These are phyloP conservation scores for Ophiobolus disseminans DNA, from an alignment of 2,329 filamentous ascomycete species.

Conservation along the genomic window DNA sequence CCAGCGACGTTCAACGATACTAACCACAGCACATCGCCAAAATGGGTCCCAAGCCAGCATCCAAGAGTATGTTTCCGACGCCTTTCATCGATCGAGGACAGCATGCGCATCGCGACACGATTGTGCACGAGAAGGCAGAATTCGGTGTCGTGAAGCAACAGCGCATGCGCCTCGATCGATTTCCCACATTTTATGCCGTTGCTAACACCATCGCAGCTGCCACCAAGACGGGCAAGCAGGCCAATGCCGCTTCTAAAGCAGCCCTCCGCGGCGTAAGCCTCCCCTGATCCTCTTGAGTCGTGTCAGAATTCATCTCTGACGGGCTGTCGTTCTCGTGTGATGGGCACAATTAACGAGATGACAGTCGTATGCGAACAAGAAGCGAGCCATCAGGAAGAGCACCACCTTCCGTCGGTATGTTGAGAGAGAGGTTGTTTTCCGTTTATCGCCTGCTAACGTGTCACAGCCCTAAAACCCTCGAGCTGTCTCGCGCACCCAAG, in stretches of 20 bases:
- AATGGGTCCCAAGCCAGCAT: constrained; percentile 50
- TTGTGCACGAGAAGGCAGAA: constrained; percentile 12
- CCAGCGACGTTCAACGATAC: constrained; percentile 39
- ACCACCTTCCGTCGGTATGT: constrained; percentile 86
- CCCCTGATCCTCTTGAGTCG: constrained; percentile 52
- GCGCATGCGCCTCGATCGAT: constrained; percentile 32
- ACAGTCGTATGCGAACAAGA: constrained; percentile 80
- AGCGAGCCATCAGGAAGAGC: constrained; percentile 86
- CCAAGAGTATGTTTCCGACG: constrained; percentile 44
- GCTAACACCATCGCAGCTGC: constrained; percentile 51
- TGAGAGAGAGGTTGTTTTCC: not conserved
- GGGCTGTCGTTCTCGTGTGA: constrained; percentile 55
- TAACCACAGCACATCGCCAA: constrained; percentile 46
- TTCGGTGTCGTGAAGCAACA: constrained; percentile 21
- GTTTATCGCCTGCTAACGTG: constrained; percentile 2
- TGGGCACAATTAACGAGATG: constrained; percentile 49
- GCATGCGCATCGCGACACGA: constrained; percentile 10
- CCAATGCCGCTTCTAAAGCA: constrained; percentile 92
- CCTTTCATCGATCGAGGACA: not conserved
- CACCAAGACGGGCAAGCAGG: constrained; percentile 75
- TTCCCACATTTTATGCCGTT: constrained; percentile 8
- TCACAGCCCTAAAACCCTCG: constrained; percentile 83
- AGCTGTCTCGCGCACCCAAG: constrained; percentile 88
- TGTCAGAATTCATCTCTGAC: constrained; percentile 62
- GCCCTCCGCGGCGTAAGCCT: constrained; percentile 88